Evolutionary conservation across 306 rosid genomes (phyloP), one percentile per base, ranked within the genome.

Genomic region (Quercus robur): DNA sequence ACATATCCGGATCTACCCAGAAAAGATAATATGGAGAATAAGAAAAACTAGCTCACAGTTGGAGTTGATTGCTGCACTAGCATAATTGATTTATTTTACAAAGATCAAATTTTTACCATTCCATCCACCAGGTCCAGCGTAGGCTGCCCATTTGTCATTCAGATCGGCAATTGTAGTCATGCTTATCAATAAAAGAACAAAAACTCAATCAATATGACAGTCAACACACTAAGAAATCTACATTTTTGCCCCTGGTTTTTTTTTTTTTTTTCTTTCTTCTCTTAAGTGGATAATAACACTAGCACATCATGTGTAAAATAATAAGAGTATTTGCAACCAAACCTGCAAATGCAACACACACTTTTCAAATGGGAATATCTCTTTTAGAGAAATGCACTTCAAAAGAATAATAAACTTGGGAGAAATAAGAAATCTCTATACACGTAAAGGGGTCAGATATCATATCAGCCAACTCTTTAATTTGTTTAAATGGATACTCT

Each of bases 91-190:
- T 72, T 67, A 13, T 67, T 75, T 46, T 56, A 70, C 38, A 86
- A 80, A 78, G 71, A 25, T 20, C 23, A 62, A 14, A 73, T 71
- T 52, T 20, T 23, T 93, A 95, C 99, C 99, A 83, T 95, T 95
- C 99, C 99, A 95, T 85, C 99, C 99, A 82, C 99, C 97, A 19
- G 98, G 99, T 77, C 99, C 99, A 26, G 99, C 99, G 84, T 91
- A 95, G 25, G 93, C 90, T 35, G 99, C 99, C 99, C 99, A 95
- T 82, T 93, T 88, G 84, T 95, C 83, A 79, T 95, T 95, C 74
- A 91, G 85, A 87, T 95, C 99, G 6, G 98, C 99, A 77, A 90
- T 89, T 75, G 89, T 82, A 51, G 98, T 91, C 99, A 95, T 90
- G 86, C 99, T 95, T 75, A 80, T 88, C 75, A 83, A 77, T 57